Base-by-base conservation (phyloP, 768 basidiomycete species). In the Hygrocybe punicea region DNA sequence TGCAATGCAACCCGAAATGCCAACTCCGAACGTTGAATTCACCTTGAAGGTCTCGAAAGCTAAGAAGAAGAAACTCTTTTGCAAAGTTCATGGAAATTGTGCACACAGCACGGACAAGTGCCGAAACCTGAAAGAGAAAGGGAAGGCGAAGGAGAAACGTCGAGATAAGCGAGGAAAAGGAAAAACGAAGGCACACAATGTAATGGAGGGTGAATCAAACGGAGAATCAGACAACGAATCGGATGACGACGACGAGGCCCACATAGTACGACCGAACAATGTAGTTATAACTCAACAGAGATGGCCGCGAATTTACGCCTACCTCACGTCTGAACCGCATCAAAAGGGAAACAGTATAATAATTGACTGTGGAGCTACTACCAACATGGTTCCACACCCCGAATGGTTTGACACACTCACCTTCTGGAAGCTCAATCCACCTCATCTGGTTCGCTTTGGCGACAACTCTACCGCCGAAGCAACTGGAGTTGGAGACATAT, bases 381-480 rank as follows among this genome's bases (percentile, higher is more conserved):
- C 35, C 34, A 53, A 61, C 54, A 57, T 61, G 45, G 55, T 52
- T 45, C 60, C 54, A n/a, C 24, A 19, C 51, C 54, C 47, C n/a
- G 44, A 58, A 19, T 47, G 44, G 47, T 61, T 61, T 44, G 39
- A 47, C 21, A 11, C 5, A 5, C 11, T 13, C 5, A 19, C 45
- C 5, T 23, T 47, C 11, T 23, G 23, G 34, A 24, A 21, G 10
- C 57, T 58, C 35, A 42, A 61, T 44, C 58, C 58, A 42, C 59
- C 59, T 23, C 57, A 53, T 6, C 37, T 24, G 19, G 49, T 60
- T 34, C 51, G 53, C 35, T 56, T 60, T 37, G 56, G 59, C 25
- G 59, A 60, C 39, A 33, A 51, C 11, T 60, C 59, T 14, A 51
- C 53, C 35, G 56, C 57, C 55, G 36, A 57, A 47, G 59, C 59